These are phyloP conservation scores for Phalaenopsis hybrid DNA, from an alignment of 116 monocot species.

Conservation along the genomic window DNA sequence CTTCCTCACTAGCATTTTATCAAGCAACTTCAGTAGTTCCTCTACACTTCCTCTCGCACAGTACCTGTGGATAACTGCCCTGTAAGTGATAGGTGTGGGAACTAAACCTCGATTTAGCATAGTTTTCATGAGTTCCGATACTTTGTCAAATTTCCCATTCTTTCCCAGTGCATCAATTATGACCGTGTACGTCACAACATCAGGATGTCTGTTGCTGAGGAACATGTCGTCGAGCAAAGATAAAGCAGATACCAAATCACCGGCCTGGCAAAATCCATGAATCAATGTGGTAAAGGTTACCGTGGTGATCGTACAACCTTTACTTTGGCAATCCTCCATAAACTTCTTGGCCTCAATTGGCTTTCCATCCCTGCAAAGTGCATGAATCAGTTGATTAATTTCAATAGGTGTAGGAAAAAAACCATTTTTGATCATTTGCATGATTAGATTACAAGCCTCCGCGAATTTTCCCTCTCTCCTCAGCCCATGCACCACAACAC, in stretches of 20 bases:
- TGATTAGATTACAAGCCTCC: constrained; percentile 66
- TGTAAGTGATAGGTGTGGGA: constrained; percentile 74
- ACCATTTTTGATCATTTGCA: constrained; percentile 66
- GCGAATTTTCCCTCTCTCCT: constrained; percentile 72
- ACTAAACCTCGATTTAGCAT: constrained; percentile 73
- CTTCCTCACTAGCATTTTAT: constrained; percentile 55
- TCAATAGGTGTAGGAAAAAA: constrained; percentile 72
- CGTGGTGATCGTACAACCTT: constrained; percentile 77
- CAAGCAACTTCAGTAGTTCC: constrained; percentile 51
- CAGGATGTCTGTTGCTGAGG: constrained; percentile 76
- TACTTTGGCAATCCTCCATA: constrained; percentile 81
- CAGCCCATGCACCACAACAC: constrained; percentile 81
- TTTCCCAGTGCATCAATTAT: constrained; percentile 63
- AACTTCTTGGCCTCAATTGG: constrained; percentile 58
- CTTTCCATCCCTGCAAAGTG: constrained; percentile 48
- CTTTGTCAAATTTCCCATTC: constrained; percentile 57
- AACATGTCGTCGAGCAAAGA: constrained; percentile 95
- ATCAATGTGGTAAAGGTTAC: constrained; percentile 87
- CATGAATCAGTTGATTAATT: constrained; percentile 70
- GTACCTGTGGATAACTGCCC: constrained; percentile 72
- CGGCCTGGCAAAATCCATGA: constrained; percentile 68
- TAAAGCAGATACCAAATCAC: constrained; percentile 59
- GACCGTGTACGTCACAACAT: constrained; percentile 80
- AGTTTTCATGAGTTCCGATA: constrained; percentile 50
- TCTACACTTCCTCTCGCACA: constrained; percentile 68